Percentiles rank a stretch among this genome's conserved stretches.
Evolutionary conservation across 2,329 filamentous ascomycete species (phyloP).

Genomic region (Xylariales sp.): DNA sequence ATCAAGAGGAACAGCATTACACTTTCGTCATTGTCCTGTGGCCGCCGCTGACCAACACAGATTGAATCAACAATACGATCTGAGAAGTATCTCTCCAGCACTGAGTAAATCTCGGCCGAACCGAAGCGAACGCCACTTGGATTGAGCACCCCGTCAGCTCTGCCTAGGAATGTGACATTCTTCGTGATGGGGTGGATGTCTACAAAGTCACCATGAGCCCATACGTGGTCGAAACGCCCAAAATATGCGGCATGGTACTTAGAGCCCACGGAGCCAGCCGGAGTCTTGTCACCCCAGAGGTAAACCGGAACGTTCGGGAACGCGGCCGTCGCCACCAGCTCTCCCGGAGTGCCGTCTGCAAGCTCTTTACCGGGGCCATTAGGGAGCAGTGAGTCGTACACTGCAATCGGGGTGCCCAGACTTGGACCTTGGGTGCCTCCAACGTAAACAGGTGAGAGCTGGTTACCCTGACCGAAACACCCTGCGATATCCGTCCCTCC

Average conservation of each 20-base stretch:
- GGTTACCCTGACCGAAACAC: constrained; percentile 61
- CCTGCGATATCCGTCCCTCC: constrained; percentile 72
- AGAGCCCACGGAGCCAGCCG: constrained; percentile 39
- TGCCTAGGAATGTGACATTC: constrained; percentile 61
- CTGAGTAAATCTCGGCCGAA: constrained; percentile 73
- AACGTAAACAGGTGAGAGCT: constrained; percentile 61
- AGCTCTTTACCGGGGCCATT: constrained; percentile 38
- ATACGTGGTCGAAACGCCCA: constrained; percentile 60
- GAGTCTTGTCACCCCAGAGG: constrained; percentile 53
- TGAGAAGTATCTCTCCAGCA: constrained; percentile 63
- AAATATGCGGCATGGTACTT: constrained; percentile 61
- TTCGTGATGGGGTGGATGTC: constrained; percentile 64
- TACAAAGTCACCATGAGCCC: constrained; percentile 82
- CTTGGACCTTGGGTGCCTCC: constrained; percentile 48
- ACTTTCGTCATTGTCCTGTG: constrained; percentile 47
- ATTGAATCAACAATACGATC: constrained; percentile 65
- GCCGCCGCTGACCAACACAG: constrained; percentile 72
- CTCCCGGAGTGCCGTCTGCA: constrained; percentile 61
- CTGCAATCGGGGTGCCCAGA: constrained; percentile 45
- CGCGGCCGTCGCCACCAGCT: constrained; percentile 64
- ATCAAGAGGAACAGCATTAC: constrained; percentile 54
- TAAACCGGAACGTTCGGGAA: constrained; percentile 74
- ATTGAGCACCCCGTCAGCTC: constrained; percentile 76
- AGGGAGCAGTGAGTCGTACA: constrained; percentile 61
- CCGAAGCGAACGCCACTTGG: constrained; percentile 77